phyloP scores from a whole-genome alignment of 352 stramenopile genomes.

The Plasmopara viticola region DNA sequence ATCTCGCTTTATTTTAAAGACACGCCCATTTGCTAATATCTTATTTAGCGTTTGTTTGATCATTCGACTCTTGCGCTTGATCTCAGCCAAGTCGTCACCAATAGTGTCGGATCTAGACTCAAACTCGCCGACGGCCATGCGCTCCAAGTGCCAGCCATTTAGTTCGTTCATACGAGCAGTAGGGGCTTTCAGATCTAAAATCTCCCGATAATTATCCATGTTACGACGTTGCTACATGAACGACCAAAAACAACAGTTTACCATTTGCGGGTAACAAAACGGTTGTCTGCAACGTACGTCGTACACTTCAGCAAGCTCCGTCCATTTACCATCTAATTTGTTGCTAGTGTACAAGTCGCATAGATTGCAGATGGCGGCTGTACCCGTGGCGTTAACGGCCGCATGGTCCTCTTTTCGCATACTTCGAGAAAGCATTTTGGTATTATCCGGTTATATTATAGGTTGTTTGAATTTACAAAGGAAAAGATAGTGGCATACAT shows the following conservation, averaged over 20 bases:
- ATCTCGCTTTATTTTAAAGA: conserved; percentile 48
- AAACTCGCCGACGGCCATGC: conserved; percentile 76
- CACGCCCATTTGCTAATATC: conserved; percentile 48
- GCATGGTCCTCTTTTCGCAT: conserved; percentile 24
- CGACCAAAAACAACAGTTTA: background rate
- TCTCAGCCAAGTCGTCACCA: conserved; percentile 40
- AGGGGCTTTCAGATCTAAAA: conserved; percentile 62
- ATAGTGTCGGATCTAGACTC: conserved; percentile 26
- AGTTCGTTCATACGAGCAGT: conserved; percentile 52
- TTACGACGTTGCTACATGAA: conserved; percentile 60
- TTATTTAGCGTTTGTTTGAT: conserved; percentile 56
- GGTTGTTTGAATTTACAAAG: conserved; percentile 1
- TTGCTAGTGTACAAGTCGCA: conserved; percentile 63
- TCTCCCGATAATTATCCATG: conserved; percentile 68
- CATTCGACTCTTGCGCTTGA: conserved; percentile 49
- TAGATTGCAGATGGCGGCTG: conserved; percentile 39
- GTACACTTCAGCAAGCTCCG: conserved; percentile 60
- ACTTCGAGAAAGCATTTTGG: background rate
- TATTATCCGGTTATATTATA: background rate
- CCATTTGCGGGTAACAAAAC: background rate
- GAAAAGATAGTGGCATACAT: too few relatives aligned
- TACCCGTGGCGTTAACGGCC: conserved; percentile 10
- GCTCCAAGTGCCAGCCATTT: conserved; percentile 73
- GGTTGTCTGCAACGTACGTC: conserved; percentile 36
- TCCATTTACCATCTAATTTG: conserved; percentile 59